phyloP scores from a whole-genome alignment of 495 filamentous ascomycete genomes.

The Penicillium lagena region DNA sequence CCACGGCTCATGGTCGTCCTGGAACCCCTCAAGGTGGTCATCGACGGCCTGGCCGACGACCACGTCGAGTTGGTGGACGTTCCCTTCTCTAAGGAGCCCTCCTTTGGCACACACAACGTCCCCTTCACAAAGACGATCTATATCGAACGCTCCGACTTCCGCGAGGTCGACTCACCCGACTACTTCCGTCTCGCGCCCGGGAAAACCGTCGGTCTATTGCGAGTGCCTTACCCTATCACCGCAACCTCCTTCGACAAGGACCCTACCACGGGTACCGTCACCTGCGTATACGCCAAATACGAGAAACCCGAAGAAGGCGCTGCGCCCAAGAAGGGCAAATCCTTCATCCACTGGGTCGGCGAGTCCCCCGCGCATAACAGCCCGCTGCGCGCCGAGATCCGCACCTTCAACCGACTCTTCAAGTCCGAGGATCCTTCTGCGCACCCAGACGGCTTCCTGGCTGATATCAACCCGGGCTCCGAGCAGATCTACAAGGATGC shows the following conservation, averaged over 20 bases:
- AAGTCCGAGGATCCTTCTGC: constrained; percentile 70
- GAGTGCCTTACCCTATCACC: constrained; percentile 76
- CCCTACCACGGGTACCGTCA: constrained; percentile 58
- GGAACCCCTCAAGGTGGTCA: constrained; percentile 63
- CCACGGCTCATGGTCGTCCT: constrained; percentile 78
- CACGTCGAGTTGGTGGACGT: constrained; percentile 55
- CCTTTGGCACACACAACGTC: constrained; percentile 44
- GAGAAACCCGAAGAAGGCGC: constrained; percentile 46
- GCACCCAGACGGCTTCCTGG: constrained; percentile 69
- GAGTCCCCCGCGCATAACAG: constrained; percentile 49
- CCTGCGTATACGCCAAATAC: constrained; percentile 31
- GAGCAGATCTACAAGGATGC: constrained; percentile 74
- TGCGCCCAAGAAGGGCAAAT: constrained; percentile 65
- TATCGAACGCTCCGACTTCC: constrained; percentile 90
- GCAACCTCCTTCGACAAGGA: constrained; percentile 73
- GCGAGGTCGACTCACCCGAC: constrained; percentile 73
- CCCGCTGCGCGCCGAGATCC: constrained; percentile 69
- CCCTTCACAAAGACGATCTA: constrained; percentile 82
- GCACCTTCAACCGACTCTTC: constrained; percentile 80
- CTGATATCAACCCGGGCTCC: constrained; percentile 79
- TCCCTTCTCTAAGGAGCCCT: constrained; percentile 58
- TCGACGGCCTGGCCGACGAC: constrained; percentile 67
- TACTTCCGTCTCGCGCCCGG: constrained; percentile 93
- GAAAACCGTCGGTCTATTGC: constrained; percentile 81
- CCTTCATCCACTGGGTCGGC: constrained; percentile 80